These are phyloP conservation scores for Xylariaceae sp. DNA, from an alignment of 2,329 filamentous ascomycete species.

Conservation along the genomic window DNA sequence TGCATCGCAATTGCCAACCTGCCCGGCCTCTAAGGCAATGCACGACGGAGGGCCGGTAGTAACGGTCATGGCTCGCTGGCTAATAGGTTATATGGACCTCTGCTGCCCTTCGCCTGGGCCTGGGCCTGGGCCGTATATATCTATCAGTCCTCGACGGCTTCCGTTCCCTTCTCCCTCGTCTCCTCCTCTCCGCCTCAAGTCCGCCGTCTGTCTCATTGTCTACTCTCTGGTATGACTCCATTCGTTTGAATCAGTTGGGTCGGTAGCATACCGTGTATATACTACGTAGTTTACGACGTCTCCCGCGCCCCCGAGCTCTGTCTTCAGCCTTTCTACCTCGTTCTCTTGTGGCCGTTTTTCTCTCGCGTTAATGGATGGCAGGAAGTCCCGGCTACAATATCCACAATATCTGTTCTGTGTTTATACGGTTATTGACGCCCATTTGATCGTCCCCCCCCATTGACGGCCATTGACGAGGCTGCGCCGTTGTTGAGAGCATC, in stretches of 20 bases:
- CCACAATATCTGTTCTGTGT: constrained; percentile 1
- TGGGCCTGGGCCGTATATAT: constrained; percentile 27
- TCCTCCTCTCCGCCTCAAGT: constrained; percentile 9
- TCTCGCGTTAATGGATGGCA: constrained; percentile 6
- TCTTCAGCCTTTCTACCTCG: constrained; percentile 7
- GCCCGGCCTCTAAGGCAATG: neutral
- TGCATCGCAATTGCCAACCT: constrained; percentile 24
- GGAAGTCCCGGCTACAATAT: constrained; percentile 7
- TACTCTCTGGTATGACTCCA: constrained; percentile 35
- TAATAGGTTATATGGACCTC: constrained; percentile 24
- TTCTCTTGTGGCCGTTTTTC: constrained; percentile 5
- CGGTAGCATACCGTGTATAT: constrained; percentile 32
- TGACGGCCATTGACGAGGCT: neutral
- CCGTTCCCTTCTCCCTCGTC: constrained; percentile 25
- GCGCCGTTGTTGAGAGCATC: neutral
- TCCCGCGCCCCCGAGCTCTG: constrained; percentile 4
- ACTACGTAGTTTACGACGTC: constrained; percentile 19
- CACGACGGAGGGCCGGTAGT: constrained; percentile 17
- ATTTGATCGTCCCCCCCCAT: constrained; percentile 3
- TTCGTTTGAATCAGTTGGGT: constrained; percentile 35
- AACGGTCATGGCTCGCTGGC: constrained; percentile 25
- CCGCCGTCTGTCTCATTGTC: constrained; percentile 1
- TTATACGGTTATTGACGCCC: neutral
- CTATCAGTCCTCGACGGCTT: constrained; percentile 20
- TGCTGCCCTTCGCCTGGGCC: constrained; percentile 32